Conservation (phyloP, 805 yeast genomes). For the Tetrapisispora iriomotensis region DNA sequence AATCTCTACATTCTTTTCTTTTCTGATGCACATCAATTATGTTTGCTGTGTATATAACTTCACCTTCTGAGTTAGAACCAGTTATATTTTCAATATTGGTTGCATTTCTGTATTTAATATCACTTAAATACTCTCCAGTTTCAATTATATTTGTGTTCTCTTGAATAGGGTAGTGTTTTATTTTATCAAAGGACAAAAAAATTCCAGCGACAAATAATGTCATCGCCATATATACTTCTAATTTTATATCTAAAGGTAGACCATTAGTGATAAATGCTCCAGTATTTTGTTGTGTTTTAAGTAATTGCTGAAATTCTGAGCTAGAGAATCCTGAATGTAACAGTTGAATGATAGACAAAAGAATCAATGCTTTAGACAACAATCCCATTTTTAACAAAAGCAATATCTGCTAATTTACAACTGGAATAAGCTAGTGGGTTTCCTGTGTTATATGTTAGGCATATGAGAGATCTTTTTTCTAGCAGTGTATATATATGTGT, state of each 20-base stretch:
- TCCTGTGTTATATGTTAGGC: no score
- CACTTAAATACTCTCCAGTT: slow-evolving; percentile 20
- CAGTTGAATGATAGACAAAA: slow-evolving; percentile 12
- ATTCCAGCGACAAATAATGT: slow-evolving; percentile 16
- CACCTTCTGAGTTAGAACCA: slow-evolving; percentile 24
- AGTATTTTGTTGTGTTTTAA: slow-evolving; percentile 8
- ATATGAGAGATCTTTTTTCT: no score
- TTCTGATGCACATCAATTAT: slow-evolving; percentile 21
- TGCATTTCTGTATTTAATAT: slow-evolving; percentile 24
- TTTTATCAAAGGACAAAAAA: slow-evolving; percentile 20
- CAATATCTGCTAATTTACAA: no score
- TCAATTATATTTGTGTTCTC: slow-evolving; percentile 10
- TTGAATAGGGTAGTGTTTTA: slow-evolving; percentile 15
- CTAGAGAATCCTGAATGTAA: slow-evolving; percentile 28
- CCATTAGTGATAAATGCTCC: background rate
- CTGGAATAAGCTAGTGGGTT: no score
- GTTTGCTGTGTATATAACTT: slow-evolving; percentile 20
- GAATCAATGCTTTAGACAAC: slow-evolving; percentile 8
- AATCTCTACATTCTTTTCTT: slow-evolving; percentile 15
- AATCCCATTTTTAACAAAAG: slow-evolving; percentile 10
- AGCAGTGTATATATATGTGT: no score
- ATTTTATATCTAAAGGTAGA: slow-evolving; percentile 24
- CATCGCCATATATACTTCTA: slow-evolving; percentile 21
- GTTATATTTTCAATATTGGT: slow-evolving; percentile 22
- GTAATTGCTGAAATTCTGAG: slow-evolving; percentile 25